These are phyloP conservation scores for Clarireedia paspali DNA, from an alignment of 2,329 filamentous ascomycete species.

Conservation along the genomic window DNA sequence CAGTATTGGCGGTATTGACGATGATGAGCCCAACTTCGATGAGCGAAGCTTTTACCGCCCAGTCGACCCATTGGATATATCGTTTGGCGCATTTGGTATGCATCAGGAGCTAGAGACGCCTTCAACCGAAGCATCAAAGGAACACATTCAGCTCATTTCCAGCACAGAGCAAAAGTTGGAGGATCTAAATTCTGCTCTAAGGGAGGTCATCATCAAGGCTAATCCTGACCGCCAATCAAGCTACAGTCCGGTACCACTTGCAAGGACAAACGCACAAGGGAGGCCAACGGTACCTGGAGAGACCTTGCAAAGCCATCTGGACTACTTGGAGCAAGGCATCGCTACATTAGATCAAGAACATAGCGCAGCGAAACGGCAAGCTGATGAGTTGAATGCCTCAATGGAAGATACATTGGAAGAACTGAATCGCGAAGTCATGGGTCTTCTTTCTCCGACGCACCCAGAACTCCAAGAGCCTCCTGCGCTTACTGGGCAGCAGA, in stretches of 20 bases:
- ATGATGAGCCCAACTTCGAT: slow-evolving; percentile 59
- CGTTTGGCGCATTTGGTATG: slow-evolving; percentile 21
- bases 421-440: slow-evolving; percentile 58
- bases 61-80: slow-evolving; percentile 55
- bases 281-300: slow-evolving; percentile 36
- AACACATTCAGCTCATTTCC: slow-evolving; percentile 43
- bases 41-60: slow-evolving; percentile 67
- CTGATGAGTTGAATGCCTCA: slow-evolving; percentile 22
- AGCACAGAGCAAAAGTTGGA: slow-evolving; percentile 60
- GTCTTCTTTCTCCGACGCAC: slow-evolving; percentile 43
- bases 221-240: slow-evolving; percentile 39
- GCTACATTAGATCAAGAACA: slow-evolving; percentile 52
- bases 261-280: slow-evolving; percentile 37
- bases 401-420: slow-evolving; percentile 47
- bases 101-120: slow-evolving; percentile 10
- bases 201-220: slow-evolving; percentile 57
- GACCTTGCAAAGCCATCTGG: slow-evolving; percentile 50
- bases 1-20: slow-evolving; percentile 44
- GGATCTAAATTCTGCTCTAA: slow-evolving; percentile 57
- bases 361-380: slow-evolving; percentile 10
- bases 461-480: slow-evolving; percentile 50
- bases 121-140: slow-evolving; percentile 13
- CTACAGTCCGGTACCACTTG: slow-evolving; percentile 19
- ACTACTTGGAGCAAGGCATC: slow-evolving; percentile 63
- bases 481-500: slow-evolving; percentile 44